Evolutionary conservation across 2,329 filamentous ascomycete species (phyloP), one percentile per base, ranked within the genome.

Genomic region (Aspergillus udagawae): DNA sequence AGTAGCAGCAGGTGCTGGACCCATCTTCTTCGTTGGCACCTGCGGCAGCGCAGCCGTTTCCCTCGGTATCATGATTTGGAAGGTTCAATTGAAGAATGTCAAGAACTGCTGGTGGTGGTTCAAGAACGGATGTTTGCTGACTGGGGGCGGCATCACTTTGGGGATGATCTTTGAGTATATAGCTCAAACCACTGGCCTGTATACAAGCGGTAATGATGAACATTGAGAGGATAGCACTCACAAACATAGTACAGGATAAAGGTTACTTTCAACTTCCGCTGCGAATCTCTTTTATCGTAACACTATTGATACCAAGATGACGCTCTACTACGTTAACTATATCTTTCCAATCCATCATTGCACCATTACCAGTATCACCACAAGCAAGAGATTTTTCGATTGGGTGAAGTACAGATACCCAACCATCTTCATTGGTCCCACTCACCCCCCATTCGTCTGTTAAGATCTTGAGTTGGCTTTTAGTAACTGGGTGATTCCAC

Each of bases 401-500:
- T 0, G 92, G 90, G 52, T 79, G 75, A 60, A 95, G 69, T 20
- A 96, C 84, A 67, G 90, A 86, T 62, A 94, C 82, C 88, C 85
- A 88, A 5, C 78, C 78, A 7, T 72, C 66, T 1, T 65, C 61
- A 17, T 67, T 65, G 9, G 59, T 69, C 23, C 71, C 76, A 35
- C 66, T 65, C 49, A 82, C 71, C 5, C 86, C 87, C 91, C 92
- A 96, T 57, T 92, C 89, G 50, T 88, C 82, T 61, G 87, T 82
- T 49, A 97, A 76, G 0, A 89, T 78, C 44, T 77, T 77, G 41
- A 96, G 75, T 62, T 96, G 91, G 61, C 83, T 85, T 51, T 76
- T 80, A 1, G 92, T 96, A 49, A 96, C 78, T 1, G 92, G 92
- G 70, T 97, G 91, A 55, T 81, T 79, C 88, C 90, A 96, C 92